Evolutionary conservation across 106 monocot genomes (phyloP), one percentile per base, ranked within the genome.

Genomic region (Dioscorea dumetorum): DNA sequence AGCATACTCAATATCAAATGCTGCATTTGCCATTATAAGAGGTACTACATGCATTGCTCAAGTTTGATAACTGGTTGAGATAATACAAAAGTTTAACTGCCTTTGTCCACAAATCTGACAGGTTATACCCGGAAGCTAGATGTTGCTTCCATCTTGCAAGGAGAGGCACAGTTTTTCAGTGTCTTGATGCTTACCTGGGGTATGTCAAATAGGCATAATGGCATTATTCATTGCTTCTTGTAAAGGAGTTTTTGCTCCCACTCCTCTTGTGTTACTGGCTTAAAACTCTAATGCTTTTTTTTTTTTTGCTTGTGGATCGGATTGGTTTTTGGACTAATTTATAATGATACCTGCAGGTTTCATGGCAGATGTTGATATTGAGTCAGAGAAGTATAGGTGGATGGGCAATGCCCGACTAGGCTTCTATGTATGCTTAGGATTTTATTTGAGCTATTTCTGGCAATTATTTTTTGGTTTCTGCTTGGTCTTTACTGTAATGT

Each of bases 101-200:
- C 28, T 28, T 28, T 28, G 28, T 3, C 28, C 6, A 3, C 41
- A 33, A 59, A 53, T 52, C 31, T 67, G 67, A 22, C 80, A 97
- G 95, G 91, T 66, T 71, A 87, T 19, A 88, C 72, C 57, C 66
- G 78, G 12, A 19, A 77, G 16, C 73, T 97, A 61, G 95, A 97
- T 82, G 91, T 97, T 74, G 75, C 83, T 61, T 84, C 95, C 49
- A 57, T 97, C 20, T 69, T 73, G 68, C 95, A 97, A 84, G 91
- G 86, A 60, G 50, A 74, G 2, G 82, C 72, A 33, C 84, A 61
- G 69, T 97, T 97, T 68, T 97, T 91, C 64, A 92, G 95, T 68
- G 74, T 89, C 50, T 67, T 97, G 74, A 86, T 92, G 91, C 84
- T 97, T 34, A 82, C 88, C 67, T 97, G 95, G 95, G 95, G 95